A percentile compares a stretch with the other conserved stretches of the same genome.
These are phyloP conservation scores for Fragilaria radians DNA, from an alignment of 108 stramenopile genomes.

Conservation along the genomic window DNA sequence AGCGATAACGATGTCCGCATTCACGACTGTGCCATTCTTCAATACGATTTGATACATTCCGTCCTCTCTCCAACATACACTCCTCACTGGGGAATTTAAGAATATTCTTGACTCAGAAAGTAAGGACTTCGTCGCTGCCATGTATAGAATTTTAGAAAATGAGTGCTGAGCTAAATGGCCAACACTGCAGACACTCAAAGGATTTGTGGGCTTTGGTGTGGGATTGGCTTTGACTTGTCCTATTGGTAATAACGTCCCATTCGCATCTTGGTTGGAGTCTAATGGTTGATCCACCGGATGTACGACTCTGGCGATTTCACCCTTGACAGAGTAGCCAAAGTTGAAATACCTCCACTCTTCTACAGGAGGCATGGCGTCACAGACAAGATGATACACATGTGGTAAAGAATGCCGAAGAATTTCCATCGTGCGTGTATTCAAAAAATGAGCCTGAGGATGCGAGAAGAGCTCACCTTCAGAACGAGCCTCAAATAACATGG, in stretches of 20 bases:
- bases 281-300: constrained; percentile 62
- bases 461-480: constrained; percentile 28
- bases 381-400: constrained; percentile 28
- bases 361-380: constrained; percentile 50
- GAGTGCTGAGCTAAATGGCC: constrained; percentile 57
- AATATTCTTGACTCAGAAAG: not conserved
- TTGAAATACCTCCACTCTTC: constrained; percentile 63
- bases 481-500: constrained; percentile 55
- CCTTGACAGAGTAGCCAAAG: constrained; percentile 39
- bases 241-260: constrained; percentile 29
- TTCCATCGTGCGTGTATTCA: constrained; percentile 91
- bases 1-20: constrained; percentile 46
- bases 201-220: constrained; percentile 3
- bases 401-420: constrained; percentile 49
- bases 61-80: constrained; percentile 1
- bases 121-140: constrained; percentile 10
- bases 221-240: not conserved
- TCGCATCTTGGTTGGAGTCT: constrained; percentile 35
- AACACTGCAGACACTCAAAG: constrained; percentile 35
- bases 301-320: constrained; percentile 49
- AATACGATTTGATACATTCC: not conserved
- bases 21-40: not conserved
- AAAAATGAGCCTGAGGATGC: constrained; percentile 93
- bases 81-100: not conserved
- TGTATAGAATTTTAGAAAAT: constrained; percentile 40